Evolutionary conservation across 2,329 filamentous ascomycete genomes (phyloP).

Genomic region (Pezicula neosporulosa): DNA sequence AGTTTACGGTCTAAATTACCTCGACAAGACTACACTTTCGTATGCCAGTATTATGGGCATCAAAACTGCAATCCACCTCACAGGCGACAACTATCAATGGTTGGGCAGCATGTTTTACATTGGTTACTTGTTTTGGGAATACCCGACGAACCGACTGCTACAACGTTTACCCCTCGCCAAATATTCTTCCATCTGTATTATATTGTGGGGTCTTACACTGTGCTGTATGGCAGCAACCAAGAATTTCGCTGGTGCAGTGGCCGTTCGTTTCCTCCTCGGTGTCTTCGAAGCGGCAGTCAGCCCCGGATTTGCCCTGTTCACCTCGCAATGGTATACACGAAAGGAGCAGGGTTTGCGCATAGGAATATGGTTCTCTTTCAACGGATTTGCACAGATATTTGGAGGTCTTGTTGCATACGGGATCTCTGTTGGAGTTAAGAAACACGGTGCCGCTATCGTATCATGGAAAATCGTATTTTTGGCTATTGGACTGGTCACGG

Average conservation of each 20-base stretch:
- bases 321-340: constrained; percentile 70
- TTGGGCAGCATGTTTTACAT: constrained; percentile 44
- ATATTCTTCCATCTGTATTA: constrained; percentile 58
- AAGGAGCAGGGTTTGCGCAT: constrained; percentile 61
- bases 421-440: constrained; percentile 51
- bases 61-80: constrained; percentile 36
- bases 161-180: constrained; percentile 61
- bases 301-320: constrained; percentile 66
- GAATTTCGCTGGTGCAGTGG: constrained; percentile 58
- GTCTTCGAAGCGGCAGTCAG: constrained; percentile 67
- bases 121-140: constrained; percentile 29
- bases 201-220: constrained; percentile 58
- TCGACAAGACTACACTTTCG: constrained; percentile 44
- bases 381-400: constrained; percentile 60
- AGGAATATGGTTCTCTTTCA: constrained; percentile 67
- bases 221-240: constrained; percentile 59
- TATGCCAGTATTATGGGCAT: constrained; percentile 49
- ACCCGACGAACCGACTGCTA: constrained; percentile 26
- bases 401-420: constrained; percentile 62
- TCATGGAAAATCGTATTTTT: constrained; percentile 61
- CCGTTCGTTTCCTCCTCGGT: constrained; percentile 65
- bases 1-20: constrained; percentile 55
- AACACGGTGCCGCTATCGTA: constrained; percentile 48
- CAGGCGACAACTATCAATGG: constrained; percentile 44
- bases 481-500: constrained; percentile 41